Evolutionary conservation across 225 moss, liverwort and hornwort genomes (phyloP).

Genomic region (Asterella californica): DNA sequence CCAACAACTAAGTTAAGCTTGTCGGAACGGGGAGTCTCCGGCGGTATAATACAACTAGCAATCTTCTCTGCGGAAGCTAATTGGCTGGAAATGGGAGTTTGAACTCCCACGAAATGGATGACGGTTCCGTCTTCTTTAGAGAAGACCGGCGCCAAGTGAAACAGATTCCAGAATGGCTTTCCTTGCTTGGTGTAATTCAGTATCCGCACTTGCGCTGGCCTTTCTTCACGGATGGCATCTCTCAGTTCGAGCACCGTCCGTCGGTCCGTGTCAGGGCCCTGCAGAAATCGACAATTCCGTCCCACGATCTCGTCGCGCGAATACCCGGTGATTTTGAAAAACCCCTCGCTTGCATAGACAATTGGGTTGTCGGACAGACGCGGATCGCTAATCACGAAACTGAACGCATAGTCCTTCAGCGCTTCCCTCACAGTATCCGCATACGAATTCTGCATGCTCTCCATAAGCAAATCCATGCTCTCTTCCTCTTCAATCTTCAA

Average conservation of each 20-base stretch:
- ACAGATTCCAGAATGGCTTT: slow-evolving; percentile 68
- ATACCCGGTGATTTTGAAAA: slow-evolving; percentile 64
- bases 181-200: slow-evolving; percentile 79
- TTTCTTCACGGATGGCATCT: slow-evolving; percentile 70
- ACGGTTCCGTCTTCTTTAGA: slow-evolving; percentile 55
- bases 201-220: slow-evolving; percentile 61
- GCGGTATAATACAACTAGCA: background rate
- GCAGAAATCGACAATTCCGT: slow-evolving; percentile 77
- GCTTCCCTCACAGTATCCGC: slow-evolving; percentile 50
- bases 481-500: slow-evolving; percentile 14
- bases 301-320: slow-evolving; percentile 58
- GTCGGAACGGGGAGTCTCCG: background rate
- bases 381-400: slow-evolving; percentile 77
- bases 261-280: slow-evolving; percentile 62
- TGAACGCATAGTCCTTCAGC: slow-evolving; percentile 50
- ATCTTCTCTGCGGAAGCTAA: slow-evolving; percentile 12
- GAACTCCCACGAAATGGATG: slow-evolving; percentile 71
- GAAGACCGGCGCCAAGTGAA: slow-evolving; percentile 64
- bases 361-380: slow-evolving; percentile 68
- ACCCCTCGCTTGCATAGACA: slow-evolving; percentile 69
- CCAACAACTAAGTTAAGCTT: background rate
- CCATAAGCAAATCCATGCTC: slow-evolving; percentile 34
- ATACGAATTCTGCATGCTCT: slow-evolving; percentile 50
- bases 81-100: slow-evolving; percentile 48
- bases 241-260: slow-evolving; percentile 68